These are phyloP conservation scores for Scedosporium aurantiacum DNA, from an alignment of 2,329 filamentous ascomycete species.

Conservation along the genomic window DNA sequence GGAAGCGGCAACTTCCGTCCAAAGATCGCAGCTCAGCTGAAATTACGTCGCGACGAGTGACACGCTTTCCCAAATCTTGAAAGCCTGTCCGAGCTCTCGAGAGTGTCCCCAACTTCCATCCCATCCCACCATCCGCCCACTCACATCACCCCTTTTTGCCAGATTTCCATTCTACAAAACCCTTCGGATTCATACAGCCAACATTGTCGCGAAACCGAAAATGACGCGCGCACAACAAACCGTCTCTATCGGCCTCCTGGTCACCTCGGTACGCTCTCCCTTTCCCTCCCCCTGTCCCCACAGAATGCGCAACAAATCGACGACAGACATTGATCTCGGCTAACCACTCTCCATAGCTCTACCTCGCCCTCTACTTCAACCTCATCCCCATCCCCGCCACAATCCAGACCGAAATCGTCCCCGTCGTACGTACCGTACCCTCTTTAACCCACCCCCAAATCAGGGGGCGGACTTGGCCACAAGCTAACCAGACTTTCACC, in stretches of 20 bases:
- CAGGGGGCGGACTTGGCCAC: not conserved
- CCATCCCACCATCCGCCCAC: too few relatives aligned
- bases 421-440: slow-evolving; percentile 54
- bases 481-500: not conserved
- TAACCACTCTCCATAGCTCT: slow-evolving; percentile 54
- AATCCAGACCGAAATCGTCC: slow-evolving; percentile 76
- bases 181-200: not conserved
- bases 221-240: slow-evolving; percentile 96
- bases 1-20: too few relatives aligned
- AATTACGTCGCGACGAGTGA: too few relatives aligned
- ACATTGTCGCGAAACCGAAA: slow-evolving; percentile 20
- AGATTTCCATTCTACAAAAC: not conserved
- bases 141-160: not conserved
- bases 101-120: too few relatives aligned
- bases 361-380: slow-evolving; percentile 75
- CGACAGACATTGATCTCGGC: not conserved
- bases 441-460: not conserved
- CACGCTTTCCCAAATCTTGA: too few relatives aligned
- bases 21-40: too few relatives aligned
- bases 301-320: not conserved
- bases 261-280: slow-evolving; percentile 62
- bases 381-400: slow-evolving; percentile 69
- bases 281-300: not conserved
- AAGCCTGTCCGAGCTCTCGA: too few relatives aligned
- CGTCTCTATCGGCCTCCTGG: slow-evolving; percentile 68